Conservation (phyloP, 2,329 filamentous ascomycete genomes). For the Penicillium expansum region DNA sequence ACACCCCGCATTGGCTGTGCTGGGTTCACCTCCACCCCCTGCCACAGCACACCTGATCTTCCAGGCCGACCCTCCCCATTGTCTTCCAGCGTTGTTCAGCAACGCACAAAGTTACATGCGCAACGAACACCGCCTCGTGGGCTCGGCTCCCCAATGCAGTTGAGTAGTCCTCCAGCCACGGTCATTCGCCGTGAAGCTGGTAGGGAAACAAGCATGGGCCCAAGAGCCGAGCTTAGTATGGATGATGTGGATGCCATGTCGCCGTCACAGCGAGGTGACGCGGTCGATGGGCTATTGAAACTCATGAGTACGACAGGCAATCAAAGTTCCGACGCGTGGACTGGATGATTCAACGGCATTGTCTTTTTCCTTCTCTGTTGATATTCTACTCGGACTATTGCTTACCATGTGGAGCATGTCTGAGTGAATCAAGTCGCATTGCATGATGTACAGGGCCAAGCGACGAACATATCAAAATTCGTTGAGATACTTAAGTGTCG, state of each 20-base stretch:
- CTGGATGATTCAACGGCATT: conserved; percentile 11
- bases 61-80: conserved; percentile 18
- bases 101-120: conserved; percentile 11
- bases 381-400: background rate
- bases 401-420: background rate
- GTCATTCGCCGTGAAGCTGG: conserved; percentile 19
- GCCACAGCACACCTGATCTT: conserved; percentile 23
- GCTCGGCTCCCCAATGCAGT: conserved; percentile 34
- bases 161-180: conserved; percentile 37
- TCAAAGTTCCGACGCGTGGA: conserved; percentile 26
- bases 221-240: conserved; percentile 5
- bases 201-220: conserved; percentile 13
- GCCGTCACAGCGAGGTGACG: conserved; percentile 36
- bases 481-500: background rate
- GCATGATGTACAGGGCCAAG: background rate
- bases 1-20: conserved; percentile 21
- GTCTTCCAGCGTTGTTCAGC: conserved; percentile 8
- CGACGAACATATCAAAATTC: background rate
- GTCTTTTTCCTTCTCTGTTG: conserved; percentile 2
- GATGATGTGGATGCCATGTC: conserved; percentile 11
- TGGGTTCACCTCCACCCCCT: conserved; percentile 19
- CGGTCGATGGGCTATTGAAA: conserved; percentile 41
- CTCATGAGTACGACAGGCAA: conserved; percentile 38
- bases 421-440: background rate
- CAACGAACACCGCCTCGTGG: conserved; percentile 21